Evolutionary conservation across 495 filamentous ascomycete genomes (phyloP).

Genomic region (Daldinia vernicosa): DNA sequence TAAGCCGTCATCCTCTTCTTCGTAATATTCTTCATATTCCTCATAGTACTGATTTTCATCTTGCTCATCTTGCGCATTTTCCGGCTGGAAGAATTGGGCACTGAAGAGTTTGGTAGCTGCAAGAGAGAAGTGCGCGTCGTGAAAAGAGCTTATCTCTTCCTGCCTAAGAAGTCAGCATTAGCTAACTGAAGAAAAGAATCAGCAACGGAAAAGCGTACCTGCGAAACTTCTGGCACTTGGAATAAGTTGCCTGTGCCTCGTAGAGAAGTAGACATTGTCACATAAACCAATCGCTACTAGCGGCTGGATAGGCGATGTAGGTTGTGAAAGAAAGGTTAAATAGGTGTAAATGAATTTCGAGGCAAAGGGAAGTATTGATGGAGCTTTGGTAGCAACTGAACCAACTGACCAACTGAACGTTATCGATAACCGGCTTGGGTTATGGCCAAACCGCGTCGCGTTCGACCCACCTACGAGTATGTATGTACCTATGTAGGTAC

Average conservation of each 20-base stretch:
- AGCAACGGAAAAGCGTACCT: slow-evolving; percentile 46
- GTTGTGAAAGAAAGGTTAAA: slow-evolving; percentile 3
- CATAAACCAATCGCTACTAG: neutral
- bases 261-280: slow-evolving; percentile 35
- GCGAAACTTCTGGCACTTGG: slow-evolving; percentile 57
- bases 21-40: slow-evolving; percentile 45
- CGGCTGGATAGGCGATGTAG: neutral
- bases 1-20: slow-evolving; percentile 73
- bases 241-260: slow-evolving; percentile 12
- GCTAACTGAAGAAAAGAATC: slow-evolving; percentile 12
- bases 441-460: neutral
- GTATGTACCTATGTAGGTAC: neutral
- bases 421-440: slow-evolving; percentile 13
- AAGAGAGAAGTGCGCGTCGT: slow-evolving; percentile 68
- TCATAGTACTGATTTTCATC: slow-evolving; percentile 30
- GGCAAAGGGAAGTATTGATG: neutral
- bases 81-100: slow-evolving; percentile 54
- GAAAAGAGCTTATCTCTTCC: slow-evolving; percentile 79
- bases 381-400: neutral
- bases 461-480: neutral
- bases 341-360: neutral
- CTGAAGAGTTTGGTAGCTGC: slow-evolving; percentile 58
- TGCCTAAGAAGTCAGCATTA: slow-evolving; percentile 50
- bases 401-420: neutral
- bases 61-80: slow-evolving; percentile 30